These are phyloP conservation scores for Penstemon eatonii DNA, from an alignment of 257 asterid species.

Conservation along the genomic window DNA sequence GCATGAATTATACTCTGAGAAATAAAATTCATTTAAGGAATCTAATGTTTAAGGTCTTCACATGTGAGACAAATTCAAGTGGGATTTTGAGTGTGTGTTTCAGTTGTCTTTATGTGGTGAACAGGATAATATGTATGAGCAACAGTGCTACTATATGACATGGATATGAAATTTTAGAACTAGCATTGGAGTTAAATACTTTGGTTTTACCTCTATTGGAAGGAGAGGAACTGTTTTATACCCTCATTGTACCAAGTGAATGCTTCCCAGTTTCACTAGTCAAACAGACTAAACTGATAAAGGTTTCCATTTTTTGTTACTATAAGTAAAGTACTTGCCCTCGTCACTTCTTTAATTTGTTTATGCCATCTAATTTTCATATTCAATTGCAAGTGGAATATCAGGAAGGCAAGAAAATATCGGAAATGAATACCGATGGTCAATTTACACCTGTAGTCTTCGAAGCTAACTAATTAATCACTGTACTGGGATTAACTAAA, in stretches of 20 bases:
- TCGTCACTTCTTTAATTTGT: background rate
- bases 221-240: background rate
- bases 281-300: background rate
- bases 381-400: background rate
- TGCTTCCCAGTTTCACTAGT: background rate
- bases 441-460: background rate
- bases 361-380: background rate
- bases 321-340: background rate
- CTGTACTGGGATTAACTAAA: too few relatives aligned
- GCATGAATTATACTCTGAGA: background rate
- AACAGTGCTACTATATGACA: conserved; percentile 21
- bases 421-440: background rate
- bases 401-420: background rate
- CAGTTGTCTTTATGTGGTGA: conserved; percentile 19
- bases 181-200: background rate
- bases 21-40: background rate
- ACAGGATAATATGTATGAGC: conserved; percentile 17
- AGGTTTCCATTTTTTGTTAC: too few relatives aligned
- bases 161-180: conserved; percentile 16
- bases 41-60: background rate
- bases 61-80: conserved; percentile 3
- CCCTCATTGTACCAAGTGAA: background rate
- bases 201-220: conserved; percentile 19
- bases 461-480: too few relatives aligned
- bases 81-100: background rate